phyloP scores from a whole-genome alignment of 2,329 filamentous ascomycete genomes.

The Xylaria sp. region DNA sequence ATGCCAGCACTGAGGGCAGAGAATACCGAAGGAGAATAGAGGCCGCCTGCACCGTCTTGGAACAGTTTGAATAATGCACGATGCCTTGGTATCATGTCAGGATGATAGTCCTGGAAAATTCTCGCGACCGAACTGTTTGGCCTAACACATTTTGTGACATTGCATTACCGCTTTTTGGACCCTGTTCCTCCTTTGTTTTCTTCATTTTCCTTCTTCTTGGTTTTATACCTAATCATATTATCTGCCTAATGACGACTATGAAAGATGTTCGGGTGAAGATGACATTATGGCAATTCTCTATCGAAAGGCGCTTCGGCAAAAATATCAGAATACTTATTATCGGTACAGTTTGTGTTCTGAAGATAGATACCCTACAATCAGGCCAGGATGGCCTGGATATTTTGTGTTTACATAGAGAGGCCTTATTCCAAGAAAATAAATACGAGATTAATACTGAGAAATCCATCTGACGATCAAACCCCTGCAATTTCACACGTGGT shows the following conservation, averaged over 20 bases:
- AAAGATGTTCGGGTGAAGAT: slow-evolving; percentile 21
- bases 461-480: too few species aligned
- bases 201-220: slow-evolving; percentile 1
- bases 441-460: too few species aligned
- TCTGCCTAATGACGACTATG: slow-evolving; percentile 20
- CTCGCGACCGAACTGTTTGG: not conserved
- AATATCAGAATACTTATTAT: slow-evolving; percentile 12
- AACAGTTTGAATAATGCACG: slow-evolving; percentile 62
- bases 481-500: not conserved
- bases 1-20: slow-evolving; percentile 62
- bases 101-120: not conserved
- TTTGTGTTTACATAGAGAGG: slow-evolving; percentile 19
- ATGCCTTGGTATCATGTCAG: slow-evolving; percentile 3
- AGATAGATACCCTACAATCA: slow-evolving; percentile 26
- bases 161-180: slow-evolving; percentile 1
- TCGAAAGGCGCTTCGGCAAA: slow-evolving; percentile 9
- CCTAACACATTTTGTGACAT: slow-evolving; percentile 4
- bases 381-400: slow-evolving; percentile 10
- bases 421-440: slow-evolving; percentile 15
- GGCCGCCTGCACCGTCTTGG: slow-evolving; percentile 73
- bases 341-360: slow-evolving; percentile 15
- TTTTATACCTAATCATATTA: not conserved
- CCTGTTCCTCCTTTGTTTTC: slow-evolving; percentile 2
- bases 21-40: slow-evolving; percentile 76
- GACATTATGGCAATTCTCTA: slow-evolving; percentile 25